Conservation (phyloP, 169 alveolate species). For the Sarcocystis neurona region DNA sequence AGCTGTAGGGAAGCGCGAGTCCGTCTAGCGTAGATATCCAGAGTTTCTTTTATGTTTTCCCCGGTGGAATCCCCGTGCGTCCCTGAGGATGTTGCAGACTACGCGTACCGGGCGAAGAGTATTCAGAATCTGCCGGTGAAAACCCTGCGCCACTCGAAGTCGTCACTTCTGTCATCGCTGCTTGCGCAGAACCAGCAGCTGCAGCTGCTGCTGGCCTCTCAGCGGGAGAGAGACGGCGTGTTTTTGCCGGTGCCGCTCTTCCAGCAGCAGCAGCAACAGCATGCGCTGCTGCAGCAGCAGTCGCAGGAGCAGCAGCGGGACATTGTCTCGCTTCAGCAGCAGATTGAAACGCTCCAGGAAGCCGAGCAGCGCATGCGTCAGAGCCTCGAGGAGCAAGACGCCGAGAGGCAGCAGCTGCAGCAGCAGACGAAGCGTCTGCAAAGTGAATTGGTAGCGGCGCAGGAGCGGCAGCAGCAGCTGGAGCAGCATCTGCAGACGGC, state of each 20-base stretch:
- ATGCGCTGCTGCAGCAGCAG: constrained; percentile 27
- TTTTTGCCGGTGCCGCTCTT: constrained; percentile 30
- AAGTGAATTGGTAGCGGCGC: neutral
- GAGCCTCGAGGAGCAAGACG: neutral
- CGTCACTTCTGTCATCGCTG: constrained; percentile 33
- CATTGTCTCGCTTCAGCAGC: neutral
- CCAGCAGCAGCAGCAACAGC: constrained; percentile 31
- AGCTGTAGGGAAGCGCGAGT: neutral
- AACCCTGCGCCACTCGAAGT: constrained; percentile 39
- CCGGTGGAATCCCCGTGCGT: too few species aligned
- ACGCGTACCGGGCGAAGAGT: constrained; percentile 55
- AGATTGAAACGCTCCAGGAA: neutral
- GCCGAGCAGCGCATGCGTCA: neutral
- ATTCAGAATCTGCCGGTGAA: constrained; percentile 33
- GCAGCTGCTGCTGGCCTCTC: constrained; percentile 41
- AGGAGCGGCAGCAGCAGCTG: neutral
- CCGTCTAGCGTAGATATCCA: neutral
- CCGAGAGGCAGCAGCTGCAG: neutral
- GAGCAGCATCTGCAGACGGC: neutral
- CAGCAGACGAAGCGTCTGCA: neutral
- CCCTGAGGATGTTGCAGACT: constrained; percentile 1
- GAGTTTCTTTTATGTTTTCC: neutral
- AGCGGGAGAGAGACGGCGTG: constrained; percentile 54
- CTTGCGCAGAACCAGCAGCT: constrained; percentile 39
- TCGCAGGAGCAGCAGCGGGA: constrained; percentile 30